Conservation (phyloP, 2,329 filamentous ascomycete species). For the Pestalotiopsis sp. region DNA sequence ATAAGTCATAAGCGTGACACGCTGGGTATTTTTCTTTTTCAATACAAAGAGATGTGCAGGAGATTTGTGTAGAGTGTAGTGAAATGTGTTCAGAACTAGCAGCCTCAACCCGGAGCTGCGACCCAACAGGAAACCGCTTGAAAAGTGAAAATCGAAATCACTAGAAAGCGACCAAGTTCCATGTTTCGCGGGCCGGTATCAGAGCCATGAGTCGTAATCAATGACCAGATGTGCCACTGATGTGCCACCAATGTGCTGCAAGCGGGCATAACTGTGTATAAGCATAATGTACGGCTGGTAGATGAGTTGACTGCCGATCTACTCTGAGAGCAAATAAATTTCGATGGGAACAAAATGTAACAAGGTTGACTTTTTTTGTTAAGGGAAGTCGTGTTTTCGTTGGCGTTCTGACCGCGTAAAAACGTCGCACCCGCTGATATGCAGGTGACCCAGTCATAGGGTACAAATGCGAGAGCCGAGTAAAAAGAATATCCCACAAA, state of each 20-base stretch:
- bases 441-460: background rate
- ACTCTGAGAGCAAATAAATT: background rate
- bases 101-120: background rate
- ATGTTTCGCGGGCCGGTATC: background rate
- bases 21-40: slow-evolving; percentile 5
- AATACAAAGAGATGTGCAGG: background rate
- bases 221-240: background rate
- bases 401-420: slow-evolving; percentile 13
- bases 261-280: background rate
- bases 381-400: slow-evolving; percentile 16
- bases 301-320: background rate
- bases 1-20: background rate
- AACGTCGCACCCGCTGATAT: slow-evolving; percentile 4
- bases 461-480: background rate
- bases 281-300: slow-evolving; percentile 5
- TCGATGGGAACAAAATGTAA: background rate
- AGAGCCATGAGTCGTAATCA: background rate
- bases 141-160: background rate
- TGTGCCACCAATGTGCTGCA: background rate
- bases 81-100: background rate
- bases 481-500: slow-evolving; percentile 27
- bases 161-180: background rate
- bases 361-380: slow-evolving; percentile 9
- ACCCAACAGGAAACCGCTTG: background rate
- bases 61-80: background rate